Base-by-base conservation (phyloP, 2,329 filamentous ascomycete species). In the Thelonectria rubi region DNA sequence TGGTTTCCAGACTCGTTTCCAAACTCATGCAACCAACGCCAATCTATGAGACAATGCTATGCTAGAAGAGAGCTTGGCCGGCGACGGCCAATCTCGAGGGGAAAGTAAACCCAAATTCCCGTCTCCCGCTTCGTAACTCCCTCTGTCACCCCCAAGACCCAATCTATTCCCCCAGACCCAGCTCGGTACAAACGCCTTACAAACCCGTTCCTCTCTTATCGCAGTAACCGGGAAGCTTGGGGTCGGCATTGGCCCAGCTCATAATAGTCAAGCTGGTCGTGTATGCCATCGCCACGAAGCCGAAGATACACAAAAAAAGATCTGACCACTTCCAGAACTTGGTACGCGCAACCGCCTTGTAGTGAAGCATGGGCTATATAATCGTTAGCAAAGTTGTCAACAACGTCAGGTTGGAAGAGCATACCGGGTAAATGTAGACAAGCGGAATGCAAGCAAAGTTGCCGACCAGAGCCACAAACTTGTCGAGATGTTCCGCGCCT, bases 401-500 rank as follows among this genome's bases (percentile, higher is more conserved):
- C 2, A 15, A 34, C 48, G 12, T 59, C 12, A 12, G 20, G 47
- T 24, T 37, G 50, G 24, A 55, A 20, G 24, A 14, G 87, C 92
- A 85, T 85, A 97, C 94, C 67, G 95, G 96, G 75, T 99, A 99
- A 55, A 99, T 96, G 74, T 96, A 98, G 64, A 98, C 95, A 60
- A 99, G 82, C 46, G 95, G 95, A 70, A 99, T 95, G 75, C 95
- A 99, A 63, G 95, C 95, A 82, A 99, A 99, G 78, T 94, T 97
- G 67, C 95, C 95, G 18, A 99, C 94, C 40, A 99, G 84, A 20
- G 93, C 91, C 32, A 99, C 96, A 76, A 99, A 99, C 78, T 98
- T 98, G 81, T 99, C 95, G 56, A 99, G 81, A 78, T 98, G 90
- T 68, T 93, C 91, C 3, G 95, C 94, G 64, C 95, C 95, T 46